Evolutionary conservation across 179 eudicot genomes (phyloP).

Genomic region (Vitellaria paradoxa): DNA sequence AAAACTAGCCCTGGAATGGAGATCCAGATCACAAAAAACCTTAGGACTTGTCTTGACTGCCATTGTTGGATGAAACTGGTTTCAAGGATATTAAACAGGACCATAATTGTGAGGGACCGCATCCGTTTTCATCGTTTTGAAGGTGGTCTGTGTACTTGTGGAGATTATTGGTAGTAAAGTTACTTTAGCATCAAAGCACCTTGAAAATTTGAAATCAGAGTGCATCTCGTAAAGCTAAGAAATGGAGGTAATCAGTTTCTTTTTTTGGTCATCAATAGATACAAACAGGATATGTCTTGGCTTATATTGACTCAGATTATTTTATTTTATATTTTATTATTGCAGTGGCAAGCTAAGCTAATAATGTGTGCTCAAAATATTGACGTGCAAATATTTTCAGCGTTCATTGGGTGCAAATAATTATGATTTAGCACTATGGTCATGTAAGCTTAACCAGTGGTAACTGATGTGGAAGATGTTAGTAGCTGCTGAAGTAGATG

Average conservation of each 20-base stretch:
- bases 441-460: background rate
- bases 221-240: too few species aligned
- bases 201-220: background rate
- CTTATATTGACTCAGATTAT: background rate
- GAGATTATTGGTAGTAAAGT: slow-evolving; percentile 61
- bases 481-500: background rate
- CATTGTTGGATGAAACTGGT: slow-evolving; percentile 67
- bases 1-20: slow-evolving; percentile 62
- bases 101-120: slow-evolving; percentile 67
- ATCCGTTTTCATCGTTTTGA: slow-evolving; percentile 70
- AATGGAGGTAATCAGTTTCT: background rate
- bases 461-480: background rate
- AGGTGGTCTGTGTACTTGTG: slow-evolving; percentile 63
- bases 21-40: slow-evolving; percentile 60
- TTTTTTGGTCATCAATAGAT: background rate
- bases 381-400: background rate
- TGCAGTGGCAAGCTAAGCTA: background rate
- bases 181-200: background rate
- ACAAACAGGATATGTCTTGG: background rate
- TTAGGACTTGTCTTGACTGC: slow-evolving; percentile 73
- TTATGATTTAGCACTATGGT: background rate
- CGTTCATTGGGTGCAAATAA: background rate
- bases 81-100: slow-evolving; percentile 55
- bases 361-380: background rate
- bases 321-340: background rate